These are phyloP conservation scores for Hemerocallis citrina DNA, from an alignment of 106 monocot species.

Conservation along the genomic window DNA sequence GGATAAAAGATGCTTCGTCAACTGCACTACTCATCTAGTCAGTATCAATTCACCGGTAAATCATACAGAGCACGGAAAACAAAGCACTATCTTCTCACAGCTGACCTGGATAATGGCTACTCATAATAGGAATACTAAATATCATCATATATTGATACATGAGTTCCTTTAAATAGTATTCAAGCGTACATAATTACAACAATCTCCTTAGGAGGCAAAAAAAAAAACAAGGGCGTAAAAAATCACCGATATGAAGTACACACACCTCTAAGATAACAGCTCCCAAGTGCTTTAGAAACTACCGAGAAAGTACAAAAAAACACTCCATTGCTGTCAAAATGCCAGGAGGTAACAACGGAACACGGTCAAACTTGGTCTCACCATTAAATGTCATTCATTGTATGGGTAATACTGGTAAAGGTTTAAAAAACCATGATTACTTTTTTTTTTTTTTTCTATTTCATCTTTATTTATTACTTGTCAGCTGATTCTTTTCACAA, in stretches of 20 bases:
- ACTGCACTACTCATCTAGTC: no score
- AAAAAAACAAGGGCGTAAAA: conserved; percentile 3
- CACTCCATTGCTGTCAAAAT: conserved; percentile 40
- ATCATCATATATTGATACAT: not conserved
- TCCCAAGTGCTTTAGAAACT: conserved; percentile 17
- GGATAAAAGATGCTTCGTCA: no score
- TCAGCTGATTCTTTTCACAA: conserved; percentile 28
- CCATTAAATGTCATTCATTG: not conserved
- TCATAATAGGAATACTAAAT: no score
- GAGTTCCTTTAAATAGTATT: not conserved
- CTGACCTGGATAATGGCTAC: no score
- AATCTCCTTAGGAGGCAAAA: conserved; percentile 14
- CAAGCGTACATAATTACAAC: not conserved
- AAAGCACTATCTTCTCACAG: no score
- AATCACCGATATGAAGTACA: not conserved
- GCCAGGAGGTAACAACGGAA: conserved; percentile 47
- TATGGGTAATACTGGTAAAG: not conserved
- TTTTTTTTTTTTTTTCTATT: not conserved
- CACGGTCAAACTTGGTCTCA: conserved; percentile 8
- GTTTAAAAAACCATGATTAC: no score
- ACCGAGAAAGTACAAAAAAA: not conserved
- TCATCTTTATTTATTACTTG: not conserved
- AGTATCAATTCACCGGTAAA: no score
- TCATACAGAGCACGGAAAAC: no score
- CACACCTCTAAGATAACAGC: conserved; percentile 33